Percentiles rank a stretch among this genome's conserved stretches.
Conservation (phyloP, 495 filamentous ascomycete species). For the Penicillium egyptiacum region DNA sequence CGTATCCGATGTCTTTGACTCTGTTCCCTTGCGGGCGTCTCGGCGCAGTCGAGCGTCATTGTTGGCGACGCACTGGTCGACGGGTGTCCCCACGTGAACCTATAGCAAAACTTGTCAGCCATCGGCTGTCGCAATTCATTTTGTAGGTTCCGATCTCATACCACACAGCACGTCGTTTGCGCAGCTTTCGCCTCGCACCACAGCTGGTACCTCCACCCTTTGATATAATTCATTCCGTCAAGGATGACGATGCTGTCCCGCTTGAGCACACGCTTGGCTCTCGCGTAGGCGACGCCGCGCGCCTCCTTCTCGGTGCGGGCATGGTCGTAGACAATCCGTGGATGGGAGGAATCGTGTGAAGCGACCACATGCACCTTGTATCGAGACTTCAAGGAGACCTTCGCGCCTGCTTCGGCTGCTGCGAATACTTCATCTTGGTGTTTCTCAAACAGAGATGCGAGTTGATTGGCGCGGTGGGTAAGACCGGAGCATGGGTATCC, state of each 20-base stretch:
- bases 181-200: conserved; percentile 92
- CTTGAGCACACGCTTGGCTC: conserved; percentile 78
- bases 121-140: conserved; percentile 1
- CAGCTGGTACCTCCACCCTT: conserved; percentile 94
- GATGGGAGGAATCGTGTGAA: conserved; percentile 48
- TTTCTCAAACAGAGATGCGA: conserved; percentile 52
- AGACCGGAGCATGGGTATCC: conserved; percentile 94
- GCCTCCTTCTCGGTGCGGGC: conserved; percentile 84
- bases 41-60: conserved; percentile 41
- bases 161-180: conserved; percentile 76
- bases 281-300: conserved; percentile 79
- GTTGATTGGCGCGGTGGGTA: conserved; percentile 79
- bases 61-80: conserved; percentile 60
- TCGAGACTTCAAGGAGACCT: conserved; percentile 47
- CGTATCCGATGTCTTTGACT: neutral
- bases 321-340: conserved; percentile 52
- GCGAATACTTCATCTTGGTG: conserved; percentile 56
- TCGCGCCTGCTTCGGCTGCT: conserved; percentile 35
- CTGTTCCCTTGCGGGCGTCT: conserved; percentile 10
- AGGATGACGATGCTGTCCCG: conserved; percentile 83
- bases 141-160: conserved; percentile 37
- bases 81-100: conserved; percentile 77
- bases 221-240: conserved; percentile 95
- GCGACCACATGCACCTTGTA: conserved; percentile 59
- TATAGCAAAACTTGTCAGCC: conserved; percentile 25